These are phyloP conservation scores for Gossypium schwendimanii DNA, from an alignment of 441 rosid species.

Conservation along the genomic window DNA sequence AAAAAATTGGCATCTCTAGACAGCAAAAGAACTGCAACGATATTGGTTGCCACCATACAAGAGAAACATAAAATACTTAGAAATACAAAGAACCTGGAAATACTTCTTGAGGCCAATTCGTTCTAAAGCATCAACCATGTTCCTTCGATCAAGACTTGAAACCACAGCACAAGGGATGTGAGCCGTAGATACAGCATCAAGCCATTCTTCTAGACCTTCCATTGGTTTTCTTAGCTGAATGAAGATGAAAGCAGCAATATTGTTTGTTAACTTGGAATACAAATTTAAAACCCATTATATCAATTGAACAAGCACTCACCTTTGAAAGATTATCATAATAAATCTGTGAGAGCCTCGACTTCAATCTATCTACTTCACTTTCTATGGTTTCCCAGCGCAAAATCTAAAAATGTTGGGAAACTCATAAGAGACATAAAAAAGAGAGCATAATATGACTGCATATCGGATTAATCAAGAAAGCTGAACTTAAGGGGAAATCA, in stretches of 20 bases:
- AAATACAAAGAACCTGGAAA: slow-evolving; percentile 55
- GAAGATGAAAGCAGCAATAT: slow-evolving; percentile 7
- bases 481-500: not conserved
- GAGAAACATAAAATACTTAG: not conserved
- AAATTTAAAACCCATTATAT: not conserved
- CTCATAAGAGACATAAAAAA: slow-evolving; percentile 1
- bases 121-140: slow-evolving; percentile 64
- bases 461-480: not conserved
- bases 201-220: slow-evolving; percentile 77
- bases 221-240: slow-evolving; percentile 60
- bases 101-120: slow-evolving; percentile 66
- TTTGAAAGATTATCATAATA: slow-evolving; percentile 52
- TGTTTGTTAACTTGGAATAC: slow-evolving; percentile 13
- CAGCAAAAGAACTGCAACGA: not conserved
- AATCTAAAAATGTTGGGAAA: slow-evolving; percentile 40
- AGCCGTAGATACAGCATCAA: slow-evolving; percentile 70
- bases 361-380: slow-evolving; percentile 53
- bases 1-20: not conserved
- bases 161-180: slow-evolving; percentile 92
- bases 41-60: not conserved
- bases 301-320: slow-evolving; percentile 37
- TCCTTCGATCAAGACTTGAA: slow-evolving; percentile 74
- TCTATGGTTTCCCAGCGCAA: slow-evolving; percentile 55
- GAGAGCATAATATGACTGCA: not conserved
- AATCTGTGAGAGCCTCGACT: slow-evolving; percentile 56